A percentile compares a stretch with the other conserved stretches of the same genome.
Evolutionary conservation across 257 asterid genomes (phyloP).

Genomic region (Nicotiana knightiana): DNA sequence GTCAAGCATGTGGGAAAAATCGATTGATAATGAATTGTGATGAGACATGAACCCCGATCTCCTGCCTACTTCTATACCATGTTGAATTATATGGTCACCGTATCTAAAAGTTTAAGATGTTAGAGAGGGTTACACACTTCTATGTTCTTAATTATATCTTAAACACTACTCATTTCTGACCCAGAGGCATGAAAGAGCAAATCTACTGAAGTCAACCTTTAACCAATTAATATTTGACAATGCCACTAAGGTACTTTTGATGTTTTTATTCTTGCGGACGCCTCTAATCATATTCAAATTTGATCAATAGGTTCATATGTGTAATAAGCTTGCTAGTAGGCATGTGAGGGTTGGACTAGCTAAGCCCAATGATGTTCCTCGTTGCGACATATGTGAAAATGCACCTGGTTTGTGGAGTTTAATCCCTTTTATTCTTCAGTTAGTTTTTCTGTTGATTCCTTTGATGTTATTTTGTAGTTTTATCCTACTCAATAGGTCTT

Average conservation of each 20-base stretch:
- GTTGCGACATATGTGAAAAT: conserved; percentile 85
- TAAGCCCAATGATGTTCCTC: conserved; percentile 71
- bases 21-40: neutral
- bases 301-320: conserved; percentile 68
- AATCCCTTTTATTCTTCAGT: conserved; percentile 10
- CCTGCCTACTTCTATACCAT: neutral
- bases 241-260: conserved; percentile 6
- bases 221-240: neutral
- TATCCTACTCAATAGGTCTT: neutral
- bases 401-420: conserved; percentile 58
- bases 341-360: conserved; percentile 92
- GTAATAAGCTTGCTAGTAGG: conserved; percentile 96
- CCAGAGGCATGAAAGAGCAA: neutral
- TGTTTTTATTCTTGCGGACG: neutral
- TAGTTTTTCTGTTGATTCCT: conserved; percentile 9
- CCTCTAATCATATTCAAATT: neutral
- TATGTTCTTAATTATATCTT: neutral
- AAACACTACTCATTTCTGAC: neutral
- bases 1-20: neutral
- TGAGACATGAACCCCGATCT: neutral
- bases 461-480: conserved; percentile 15
- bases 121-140: neutral
- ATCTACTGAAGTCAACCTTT: neutral
- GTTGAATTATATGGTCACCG: neutral
- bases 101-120: neutral